A percentile compares a stretch with the other conserved stretches of the same genome.
phyloP scores from a whole-genome alignment of 2,329 filamentous ascomycete genomes.

The Stagonosporopsis tanaceti region DNA sequence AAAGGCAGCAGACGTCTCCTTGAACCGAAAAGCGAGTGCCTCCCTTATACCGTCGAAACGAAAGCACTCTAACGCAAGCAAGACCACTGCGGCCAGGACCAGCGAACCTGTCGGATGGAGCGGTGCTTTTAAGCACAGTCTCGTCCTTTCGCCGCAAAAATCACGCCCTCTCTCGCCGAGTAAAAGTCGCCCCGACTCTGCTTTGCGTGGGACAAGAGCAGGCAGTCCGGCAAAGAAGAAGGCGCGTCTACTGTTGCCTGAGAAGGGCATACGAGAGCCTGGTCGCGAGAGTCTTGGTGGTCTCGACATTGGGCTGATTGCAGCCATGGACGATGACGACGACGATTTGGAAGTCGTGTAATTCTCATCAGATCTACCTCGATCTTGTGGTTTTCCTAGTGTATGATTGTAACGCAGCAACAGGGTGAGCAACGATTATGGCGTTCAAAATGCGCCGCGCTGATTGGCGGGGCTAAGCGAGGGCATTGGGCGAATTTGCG shows the following conservation, averaged over 20 bases:
- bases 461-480: constrained; percentile 48
- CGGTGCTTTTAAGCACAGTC: constrained; percentile 53
- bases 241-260: constrained; percentile 56
- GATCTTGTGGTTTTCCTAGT: neutral
- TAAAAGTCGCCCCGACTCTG: constrained; percentile 23
- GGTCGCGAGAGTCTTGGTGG: constrained; percentile 56
- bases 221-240: constrained; percentile 56
- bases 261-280: constrained; percentile 59
- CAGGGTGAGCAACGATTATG: constrained; percentile 19
- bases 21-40: constrained; percentile 30
- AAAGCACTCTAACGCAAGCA: constrained; percentile 46
- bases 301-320: constrained; percentile 45
- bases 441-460: constrained; percentile 28
- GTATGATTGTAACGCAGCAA: constrained; percentile 12
- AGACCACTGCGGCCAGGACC: constrained; percentile 38
- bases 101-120: constrained; percentile 58
- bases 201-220: constrained; percentile 39
- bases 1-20: constrained; percentile 52
- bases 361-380: constrained; percentile 33
- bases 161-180: constrained; percentile 23
- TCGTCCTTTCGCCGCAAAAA: constrained; percentile 49
- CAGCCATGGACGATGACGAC: constrained; percentile 53
- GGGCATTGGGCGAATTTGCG: constrained; percentile 21
- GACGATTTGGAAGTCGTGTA: constrained; percentile 60
- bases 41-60: constrained; percentile 52